Evolutionary conservation across 305 asterid species (phyloP), one percentile per base, ranked within the genome.

Genomic region (Ruellia speciosa): DNA sequence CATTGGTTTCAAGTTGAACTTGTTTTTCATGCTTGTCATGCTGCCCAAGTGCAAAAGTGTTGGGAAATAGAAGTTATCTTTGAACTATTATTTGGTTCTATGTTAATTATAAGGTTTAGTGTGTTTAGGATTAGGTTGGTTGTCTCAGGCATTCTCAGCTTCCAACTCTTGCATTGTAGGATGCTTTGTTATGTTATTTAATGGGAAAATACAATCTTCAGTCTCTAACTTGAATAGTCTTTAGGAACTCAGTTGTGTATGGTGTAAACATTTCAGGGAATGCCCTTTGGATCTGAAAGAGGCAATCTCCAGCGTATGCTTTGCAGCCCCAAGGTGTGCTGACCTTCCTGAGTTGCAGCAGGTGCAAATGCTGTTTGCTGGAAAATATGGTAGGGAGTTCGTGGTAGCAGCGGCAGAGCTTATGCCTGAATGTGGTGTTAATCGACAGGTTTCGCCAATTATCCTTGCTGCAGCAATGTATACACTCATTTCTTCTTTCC

Each of bases 311-410:
- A 93, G 95, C 56, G 62, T 93, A 61, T 88, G 97, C 80, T 93
- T 88, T 77, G 96, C 97, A 13, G 96, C 99, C 64, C 99, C 97
- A 60, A 84, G 99, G 74, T 93, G 96, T 64, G 88, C 96, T 31
- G 99, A 93, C 84, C 82, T 93, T 18, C 77, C 85, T 3, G 97
- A 93, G 78, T 69, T 93, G 82, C 73, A 72, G 49, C 94, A 84
- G 64, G 94, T 73, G 55, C 97, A 87, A 65, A 59, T 89, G 78
- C 49, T 77, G 49, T 93, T 93, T 71, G 79, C 83, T 40, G 81
- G 87, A 14, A 93, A 93, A 81, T 93, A 93, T 45, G 96, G 97
- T 61, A 84, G 83, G 76, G 96, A 93, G 62, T 93, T 89, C 40
- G 86, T 89, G 17, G 9, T 78, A 18, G 86, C 95, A 56, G 97